Conservation (phyloP, 192 early-diverging fungal species). For the Coemansia sp. region DNA sequence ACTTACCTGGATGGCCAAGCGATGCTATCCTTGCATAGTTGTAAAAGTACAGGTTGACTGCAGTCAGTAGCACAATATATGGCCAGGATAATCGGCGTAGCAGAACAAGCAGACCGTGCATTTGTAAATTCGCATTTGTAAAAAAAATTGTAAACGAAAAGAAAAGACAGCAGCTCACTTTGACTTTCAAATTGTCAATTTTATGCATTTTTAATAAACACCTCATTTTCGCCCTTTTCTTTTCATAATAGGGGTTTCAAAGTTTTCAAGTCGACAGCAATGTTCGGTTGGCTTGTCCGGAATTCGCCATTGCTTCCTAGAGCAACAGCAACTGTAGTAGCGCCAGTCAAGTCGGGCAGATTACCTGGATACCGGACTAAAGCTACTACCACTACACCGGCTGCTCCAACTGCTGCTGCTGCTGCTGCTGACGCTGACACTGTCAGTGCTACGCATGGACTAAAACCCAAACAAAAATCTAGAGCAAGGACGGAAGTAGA, state of each 20-base stretch:
- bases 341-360: too few species aligned
- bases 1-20: conserved; percentile 23
- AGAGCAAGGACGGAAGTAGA: neutral
- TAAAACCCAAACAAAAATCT: conserved; percentile 13
- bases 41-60: conserved; percentile 32
- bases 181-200: neutral
- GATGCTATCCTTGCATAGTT: conserved; percentile 37
- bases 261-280: too few species aligned
- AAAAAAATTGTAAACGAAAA: conserved; percentile 3
- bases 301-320: too few species aligned
- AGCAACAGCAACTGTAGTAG: too few species aligned
- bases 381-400: too few species aligned
- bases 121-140: neutral
- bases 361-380: too few species aligned
- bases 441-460: too few species aligned
- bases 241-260: too few species aligned
- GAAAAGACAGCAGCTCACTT: neutral
- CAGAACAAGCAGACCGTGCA: conserved; percentile 5
- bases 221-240: neutral
- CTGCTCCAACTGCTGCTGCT: too few species aligned
- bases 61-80: conserved; percentile 15
- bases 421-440: too few species aligned
- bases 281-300: too few species aligned
- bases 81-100: conserved; percentile 14
- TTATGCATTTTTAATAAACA: neutral